Evolutionary conservation across 106 monocot species (phyloP), one percentile per base, ranked within the genome.

Genomic region (Dendrobium huoshanense): DNA sequence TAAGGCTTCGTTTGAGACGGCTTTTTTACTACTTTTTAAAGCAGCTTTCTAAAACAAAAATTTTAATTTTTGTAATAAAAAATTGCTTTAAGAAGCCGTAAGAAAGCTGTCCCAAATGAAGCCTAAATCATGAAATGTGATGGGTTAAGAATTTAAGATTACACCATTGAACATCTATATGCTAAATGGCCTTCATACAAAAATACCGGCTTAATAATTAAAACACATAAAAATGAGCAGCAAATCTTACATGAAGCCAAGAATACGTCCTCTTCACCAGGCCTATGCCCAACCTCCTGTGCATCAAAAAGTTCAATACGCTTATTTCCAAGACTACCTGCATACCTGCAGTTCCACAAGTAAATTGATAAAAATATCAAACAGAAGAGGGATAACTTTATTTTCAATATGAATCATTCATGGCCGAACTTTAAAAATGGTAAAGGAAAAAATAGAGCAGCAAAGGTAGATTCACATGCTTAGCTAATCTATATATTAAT

Each of bases 291-390:
- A 78, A 49, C 83, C 27, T 64, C 77, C 48, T 89, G 81, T 25
- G 85, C 89, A 82, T 94, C 96, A 92, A 96, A 94, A n/a, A 93
- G 86, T 88, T 96, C 94, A 80, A 89, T 72, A 81, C 96, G 78
- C 81, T 96, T 94, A 49, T 79, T 87, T 68, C 90, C 96, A 68
- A 93, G 85, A 79, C 45, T 87, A 81, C 82, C 92, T 72, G 89
- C 91, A 83, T 90, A 86, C 82, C 93, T 96, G 85, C 59, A 80
- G 19, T 73, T 65, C 20, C 76, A 76, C 19, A 76, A 51, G 49
- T 0, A 76, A 48, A 47, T 51, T 25, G 4, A 76, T 25, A 48
- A n/a, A 24, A 9, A 25, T 49, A 41, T 18, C 11, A 20, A 11
- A 44, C 19, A 47, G 16, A 2, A 47, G 24, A 49, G 25, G 1